A percentile compares a stretch with the other conserved stretches of the same genome.
Conservation (phyloP, 2,329 filamentous ascomycete species). For the Fusarium tjaetaba region DNA sequence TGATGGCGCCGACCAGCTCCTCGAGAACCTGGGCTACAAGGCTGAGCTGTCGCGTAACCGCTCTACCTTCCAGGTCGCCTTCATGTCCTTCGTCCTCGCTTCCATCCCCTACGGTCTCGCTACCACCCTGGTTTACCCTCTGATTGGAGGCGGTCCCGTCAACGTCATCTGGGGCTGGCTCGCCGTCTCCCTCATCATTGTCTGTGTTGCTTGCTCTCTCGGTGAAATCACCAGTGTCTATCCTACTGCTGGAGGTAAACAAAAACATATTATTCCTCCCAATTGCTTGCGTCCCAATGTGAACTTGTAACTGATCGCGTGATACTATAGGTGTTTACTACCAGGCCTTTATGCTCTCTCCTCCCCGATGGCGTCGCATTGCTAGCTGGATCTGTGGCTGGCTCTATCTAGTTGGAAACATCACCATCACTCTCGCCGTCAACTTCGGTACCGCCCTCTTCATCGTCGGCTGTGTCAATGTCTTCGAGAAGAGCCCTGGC, state of each 20-base stretch:
- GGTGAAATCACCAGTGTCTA: conserved; percentile 20
- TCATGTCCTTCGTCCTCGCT: conserved; percentile 21
- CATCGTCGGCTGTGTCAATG: conserved; percentile 71
- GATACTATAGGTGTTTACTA: conserved; percentile 68
- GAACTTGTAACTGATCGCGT: not conserved
- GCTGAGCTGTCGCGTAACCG: conserved; percentile 7
- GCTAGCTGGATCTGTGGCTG: conserved; percentile 77
- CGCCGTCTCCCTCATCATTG: conserved; percentile 11
- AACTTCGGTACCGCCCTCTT: conserved; percentile 75
- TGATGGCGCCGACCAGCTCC: conserved; percentile 53
- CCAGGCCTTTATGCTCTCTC: conserved; percentile 78
- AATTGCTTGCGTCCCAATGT: not conserved
- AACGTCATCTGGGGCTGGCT: conserved; percentile 22
- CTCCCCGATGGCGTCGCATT: conserved; percentile 68
- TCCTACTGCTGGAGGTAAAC: conserved; percentile 12
- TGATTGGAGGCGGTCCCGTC: conserved; percentile 10
- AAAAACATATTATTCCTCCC: not conserved
- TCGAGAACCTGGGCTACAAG: conserved; percentile 11
- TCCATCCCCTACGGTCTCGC: conserved; percentile 15
- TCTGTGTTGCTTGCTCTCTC: conserved; percentile 18
- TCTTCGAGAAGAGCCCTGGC: conserved; percentile 59
- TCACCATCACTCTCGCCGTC: conserved; percentile 74
- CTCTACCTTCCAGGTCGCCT: conserved; percentile 17
- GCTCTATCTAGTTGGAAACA: conserved; percentile 72
- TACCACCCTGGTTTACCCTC: not conserved